Percentiles rank a stretch among this genome's conserved stretches.
These are phyloP conservation scores for Abrus pulchellus DNA, from an alignment of 306 rosid species.

Conservation along the genomic window DNA sequence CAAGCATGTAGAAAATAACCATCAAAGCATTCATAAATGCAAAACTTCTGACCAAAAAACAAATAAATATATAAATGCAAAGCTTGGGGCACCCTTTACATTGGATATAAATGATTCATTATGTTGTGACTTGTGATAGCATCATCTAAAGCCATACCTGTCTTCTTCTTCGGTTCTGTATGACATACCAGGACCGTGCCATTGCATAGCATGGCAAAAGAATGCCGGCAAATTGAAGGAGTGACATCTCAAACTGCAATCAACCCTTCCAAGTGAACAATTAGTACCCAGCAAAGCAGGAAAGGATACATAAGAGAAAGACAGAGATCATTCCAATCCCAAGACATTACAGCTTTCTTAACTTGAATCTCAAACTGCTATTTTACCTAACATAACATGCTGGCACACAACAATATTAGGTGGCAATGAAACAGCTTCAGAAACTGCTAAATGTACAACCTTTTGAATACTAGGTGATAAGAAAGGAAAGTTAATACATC, in stretches of 20 bases:
- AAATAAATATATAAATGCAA: not conserved
- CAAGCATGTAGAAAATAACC: not conserved
- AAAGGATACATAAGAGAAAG: not conserved
- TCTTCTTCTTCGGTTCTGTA: slow-evolving; percentile 52
- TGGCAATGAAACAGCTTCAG: not conserved
- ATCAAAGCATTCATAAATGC: not conserved
- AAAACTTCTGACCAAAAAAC: not conserved
- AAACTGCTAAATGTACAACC: not conserved
- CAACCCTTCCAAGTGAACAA: slow-evolving; percentile 1
- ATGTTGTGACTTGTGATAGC: not conserved
- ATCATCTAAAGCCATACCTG: slow-evolving; percentile 35
- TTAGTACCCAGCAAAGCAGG: not conserved
- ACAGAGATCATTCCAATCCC: not conserved
- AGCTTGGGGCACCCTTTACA: not conserved
- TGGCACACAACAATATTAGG: slow-evolving; percentile 16
- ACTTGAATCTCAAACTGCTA: not conserved
- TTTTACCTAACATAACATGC: not conserved
- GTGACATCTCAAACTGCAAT: slow-evolving; percentile 51
- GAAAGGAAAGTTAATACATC: not conserved
- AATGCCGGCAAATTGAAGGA: slow-evolving; percentile 54
- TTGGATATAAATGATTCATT: not conserved
- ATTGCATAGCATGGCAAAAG: slow-evolving; percentile 56
- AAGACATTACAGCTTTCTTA: not conserved
- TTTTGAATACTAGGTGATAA: not conserved
- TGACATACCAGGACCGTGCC: slow-evolving; percentile 51